These are phyloP conservation scores for Teunomyces aglyptinius DNA, from an alignment of 805 yeast species.

Conservation along the genomic window DNA sequence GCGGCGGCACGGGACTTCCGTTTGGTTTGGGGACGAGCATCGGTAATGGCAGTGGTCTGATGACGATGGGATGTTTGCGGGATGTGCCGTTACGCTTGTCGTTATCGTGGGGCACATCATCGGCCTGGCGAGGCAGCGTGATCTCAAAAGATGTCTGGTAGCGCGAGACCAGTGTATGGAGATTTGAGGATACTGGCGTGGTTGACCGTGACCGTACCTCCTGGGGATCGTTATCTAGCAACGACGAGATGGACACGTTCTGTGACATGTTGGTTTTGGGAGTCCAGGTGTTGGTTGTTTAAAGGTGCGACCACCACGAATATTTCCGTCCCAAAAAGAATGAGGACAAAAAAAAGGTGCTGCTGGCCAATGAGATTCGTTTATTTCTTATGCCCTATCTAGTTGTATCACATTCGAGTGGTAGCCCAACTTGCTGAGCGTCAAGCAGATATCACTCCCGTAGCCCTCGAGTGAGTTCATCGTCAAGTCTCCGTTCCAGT, in stretches of 20 bases:
- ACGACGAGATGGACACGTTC: slow-evolving; percentile 34
- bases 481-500: slow-evolving; percentile 91
- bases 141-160: slow-evolving; percentile 31
- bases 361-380: background rate
- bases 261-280: background rate
- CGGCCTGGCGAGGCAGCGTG: slow-evolving; percentile 6
- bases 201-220: slow-evolving; percentile 2
- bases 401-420: slow-evolving; percentile 61
- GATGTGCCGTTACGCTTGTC: slow-evolving; percentile 2
- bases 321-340: background rate
- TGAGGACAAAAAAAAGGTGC: background rate
- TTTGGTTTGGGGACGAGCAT: slow-evolving; percentile 17
- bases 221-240: slow-evolving; percentile 19
- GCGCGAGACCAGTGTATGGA: slow-evolving; percentile 25
- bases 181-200: background rate
- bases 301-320: background rate
- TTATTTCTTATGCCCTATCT: slow-evolving; percentile 56
- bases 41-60: slow-evolving; percentile 13
- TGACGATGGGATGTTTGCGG: slow-evolving; percentile 8
- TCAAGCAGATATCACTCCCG: slow-evolving; percentile 85
- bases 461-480: slow-evolving; percentile 85
- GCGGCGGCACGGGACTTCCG: background rate
- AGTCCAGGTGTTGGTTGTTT: too few species aligned
- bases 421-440: slow-evolving; percentile 74
- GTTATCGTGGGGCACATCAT: slow-evolving; percentile 6